Evolutionary conservation across 2,329 filamentous ascomycete genomes (phyloP).

Genomic region (Alternaria sp.): DNA sequence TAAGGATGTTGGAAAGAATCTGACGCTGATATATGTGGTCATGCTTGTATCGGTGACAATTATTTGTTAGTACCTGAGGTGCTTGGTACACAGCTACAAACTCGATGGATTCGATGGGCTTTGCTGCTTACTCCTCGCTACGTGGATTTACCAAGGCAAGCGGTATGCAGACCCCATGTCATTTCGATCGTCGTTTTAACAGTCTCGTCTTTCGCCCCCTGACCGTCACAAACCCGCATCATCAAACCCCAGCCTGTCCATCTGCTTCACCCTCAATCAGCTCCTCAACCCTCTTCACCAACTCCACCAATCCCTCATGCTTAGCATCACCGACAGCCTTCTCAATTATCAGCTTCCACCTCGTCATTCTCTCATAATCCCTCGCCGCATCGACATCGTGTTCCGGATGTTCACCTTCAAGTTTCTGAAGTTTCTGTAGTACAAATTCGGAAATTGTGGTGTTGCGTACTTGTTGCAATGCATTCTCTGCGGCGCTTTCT

Average conservation of each 20-base stretch:
- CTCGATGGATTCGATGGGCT: neutral
- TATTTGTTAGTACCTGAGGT: neutral
- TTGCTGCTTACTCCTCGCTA: rapidly evolving
- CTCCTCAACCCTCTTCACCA: neutral
- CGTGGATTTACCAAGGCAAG: too few species aligned
- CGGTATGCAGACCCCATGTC: too few species aligned
- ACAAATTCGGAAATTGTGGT: neutral
- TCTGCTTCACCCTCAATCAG: too few species aligned
- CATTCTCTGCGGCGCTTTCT: neutral
- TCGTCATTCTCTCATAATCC: neutral
- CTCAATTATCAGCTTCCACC: neutral
- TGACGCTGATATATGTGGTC: neutral
- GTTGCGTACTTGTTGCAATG: neutral
- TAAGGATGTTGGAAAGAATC: rapidly evolving
- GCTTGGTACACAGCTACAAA: neutral
- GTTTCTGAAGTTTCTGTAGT: neutral
- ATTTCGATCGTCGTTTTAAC: too few species aligned
- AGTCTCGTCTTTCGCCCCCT: too few species aligned
- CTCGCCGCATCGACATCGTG: neutral
- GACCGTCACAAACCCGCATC: too few species aligned
- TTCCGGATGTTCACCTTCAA: neutral
- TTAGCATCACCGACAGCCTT: neutral
- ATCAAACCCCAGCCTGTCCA: too few species aligned
- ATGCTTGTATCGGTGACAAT: too few species aligned
- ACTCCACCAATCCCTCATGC: neutral